Conservation (phyloP, 352 stramenopile species). For the Poterioochromonas sp. region DNA sequence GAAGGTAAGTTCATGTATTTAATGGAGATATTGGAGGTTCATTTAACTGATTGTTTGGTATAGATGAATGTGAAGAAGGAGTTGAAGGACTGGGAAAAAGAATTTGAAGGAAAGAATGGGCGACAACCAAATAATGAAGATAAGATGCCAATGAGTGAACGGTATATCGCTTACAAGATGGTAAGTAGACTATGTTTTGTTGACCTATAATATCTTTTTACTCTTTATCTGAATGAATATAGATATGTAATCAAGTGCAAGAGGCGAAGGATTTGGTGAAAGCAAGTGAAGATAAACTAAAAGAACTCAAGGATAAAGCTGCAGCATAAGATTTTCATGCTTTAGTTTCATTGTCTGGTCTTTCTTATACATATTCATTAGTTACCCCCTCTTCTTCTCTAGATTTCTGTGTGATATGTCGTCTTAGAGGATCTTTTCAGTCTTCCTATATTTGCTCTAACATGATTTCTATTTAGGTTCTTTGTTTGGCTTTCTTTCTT, state of each 20-base stretch:
- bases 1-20: neutral
- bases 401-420: too few species aligned
- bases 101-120: neutral
- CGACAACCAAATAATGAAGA: neutral
- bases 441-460: too few species aligned
- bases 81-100: conserved; percentile 12
- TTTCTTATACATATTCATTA: too few species aligned
- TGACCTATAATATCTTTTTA: too few species aligned
- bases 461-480: too few species aligned
- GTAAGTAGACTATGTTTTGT: too few species aligned
- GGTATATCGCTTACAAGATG: conserved; percentile 1
- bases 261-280: conserved; percentile 2
- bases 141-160: neutral
- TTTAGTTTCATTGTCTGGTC: too few species aligned
- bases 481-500: too few species aligned
- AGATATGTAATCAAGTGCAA: conserved; percentile 1
- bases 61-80: neutral
- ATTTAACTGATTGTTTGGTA: neutral
- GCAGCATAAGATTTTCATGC: neutral
- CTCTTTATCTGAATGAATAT: too few species aligned
- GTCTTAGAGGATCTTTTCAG: too few species aligned
- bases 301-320: neutral
- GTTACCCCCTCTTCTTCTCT: too few species aligned
- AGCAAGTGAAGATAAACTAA: neutral
- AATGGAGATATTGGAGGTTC: neutral